These are phyloP conservation scores for Juglanconis sp. DNA, from an alignment of 2,329 filamentous ascomycete genomes.

Conservation along the genomic window DNA sequence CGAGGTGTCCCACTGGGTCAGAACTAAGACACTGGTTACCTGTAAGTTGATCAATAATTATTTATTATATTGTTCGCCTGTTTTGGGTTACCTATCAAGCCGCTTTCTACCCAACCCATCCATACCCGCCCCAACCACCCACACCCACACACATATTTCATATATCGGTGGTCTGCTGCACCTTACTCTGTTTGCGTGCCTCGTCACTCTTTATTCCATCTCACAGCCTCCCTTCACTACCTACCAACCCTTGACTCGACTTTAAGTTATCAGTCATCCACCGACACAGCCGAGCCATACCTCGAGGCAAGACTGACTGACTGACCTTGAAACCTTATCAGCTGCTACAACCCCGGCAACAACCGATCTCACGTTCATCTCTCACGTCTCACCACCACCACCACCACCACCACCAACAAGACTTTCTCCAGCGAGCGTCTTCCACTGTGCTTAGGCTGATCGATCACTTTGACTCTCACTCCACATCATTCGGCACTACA, in stretches of 20 bases:
- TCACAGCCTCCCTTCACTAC: conserved; percentile 9
- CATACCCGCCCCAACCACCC: neutral
- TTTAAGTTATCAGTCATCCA: neutral
- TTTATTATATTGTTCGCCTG: neutral
- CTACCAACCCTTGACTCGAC: neutral
- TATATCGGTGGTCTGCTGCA: conserved; percentile 16
- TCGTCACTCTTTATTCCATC: conserved; percentile 9
- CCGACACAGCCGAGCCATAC: conserved; percentile 16
- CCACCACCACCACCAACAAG: conserved; percentile 5
- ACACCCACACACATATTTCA: conserved; percentile 4
- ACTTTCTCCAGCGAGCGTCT: neutral
- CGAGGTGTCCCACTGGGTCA: conserved; percentile 10
- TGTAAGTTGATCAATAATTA: conserved; percentile 7
- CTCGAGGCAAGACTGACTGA: conserved; percentile 14
- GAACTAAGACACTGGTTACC: conserved; percentile 8
- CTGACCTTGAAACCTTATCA: conserved; percentile 6
- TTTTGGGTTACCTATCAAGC: neutral
- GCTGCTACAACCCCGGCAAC: conserved; percentile 4
- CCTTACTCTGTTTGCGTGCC: conserved; percentile 1
- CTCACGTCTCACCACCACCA: conserved; percentile 5
- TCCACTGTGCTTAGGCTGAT: neutral
- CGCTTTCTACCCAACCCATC: neutral
- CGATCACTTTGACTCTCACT: neutral
- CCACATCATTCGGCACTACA: neutral
- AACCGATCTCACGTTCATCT: conserved; percentile 1